Evolutionary conservation across 106 monocot species (phyloP).

Genomic region (Chionographis japonica): DNA sequence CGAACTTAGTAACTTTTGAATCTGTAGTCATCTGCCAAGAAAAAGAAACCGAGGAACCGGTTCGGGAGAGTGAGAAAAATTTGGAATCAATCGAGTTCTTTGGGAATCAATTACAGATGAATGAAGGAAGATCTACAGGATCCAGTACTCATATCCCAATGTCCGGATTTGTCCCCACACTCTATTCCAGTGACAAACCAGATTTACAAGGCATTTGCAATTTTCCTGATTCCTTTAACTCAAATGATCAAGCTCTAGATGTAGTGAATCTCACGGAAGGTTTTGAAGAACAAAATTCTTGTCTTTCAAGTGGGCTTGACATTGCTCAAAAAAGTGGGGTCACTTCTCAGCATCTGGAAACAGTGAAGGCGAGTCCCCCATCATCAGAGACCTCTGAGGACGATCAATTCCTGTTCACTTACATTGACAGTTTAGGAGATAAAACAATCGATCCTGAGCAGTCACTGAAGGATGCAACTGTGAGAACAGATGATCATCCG

Average conservation of each 20-base stretch:
- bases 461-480: constrained; percentile 1
- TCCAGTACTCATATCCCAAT: neutral
- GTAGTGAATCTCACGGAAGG: neutral
- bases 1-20: neutral
- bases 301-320: neutral
- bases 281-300: neutral
- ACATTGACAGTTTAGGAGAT: constrained; percentile 17
- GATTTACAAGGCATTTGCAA: neutral
- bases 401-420: constrained; percentile 36
- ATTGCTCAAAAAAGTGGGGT: constrained; percentile 2
- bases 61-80: neutral
- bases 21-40: neutral
- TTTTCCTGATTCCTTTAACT: neutral
- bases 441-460: constrained; percentile 4
- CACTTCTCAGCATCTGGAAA: neutral
- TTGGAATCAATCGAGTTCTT: neutral
- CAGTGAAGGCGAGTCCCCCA: constrained; percentile 5
- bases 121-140: constrained; percentile 1
- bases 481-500: constrained; percentile 14
- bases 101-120: constrained; percentile 8
- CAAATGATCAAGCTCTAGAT: constrained; percentile 1
- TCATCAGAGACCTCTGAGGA: constrained; percentile 32
- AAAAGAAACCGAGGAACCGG: neutral
- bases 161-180: neutral
- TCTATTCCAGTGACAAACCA: neutral